Percentiles rank a stretch among this genome's conserved stretches.
These are phyloP conservation scores for Prorocentrum cordatum DNA, from an alignment of 169 alveolate genomes.

Conservation along the genomic window DNA sequence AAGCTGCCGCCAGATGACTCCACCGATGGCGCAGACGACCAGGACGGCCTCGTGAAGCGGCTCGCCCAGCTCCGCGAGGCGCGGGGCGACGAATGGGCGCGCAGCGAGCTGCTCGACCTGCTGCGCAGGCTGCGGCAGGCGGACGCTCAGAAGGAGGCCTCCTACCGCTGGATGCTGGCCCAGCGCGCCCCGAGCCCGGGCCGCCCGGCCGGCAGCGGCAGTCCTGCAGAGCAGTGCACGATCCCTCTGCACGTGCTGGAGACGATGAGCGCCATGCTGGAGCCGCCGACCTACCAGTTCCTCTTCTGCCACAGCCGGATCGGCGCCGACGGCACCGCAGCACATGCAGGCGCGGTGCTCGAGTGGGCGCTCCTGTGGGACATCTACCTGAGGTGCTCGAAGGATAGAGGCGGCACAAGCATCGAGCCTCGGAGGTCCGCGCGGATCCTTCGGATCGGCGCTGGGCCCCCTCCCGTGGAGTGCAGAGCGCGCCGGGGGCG, in stretches of 20 bases:
- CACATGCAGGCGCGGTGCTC: not conserved
- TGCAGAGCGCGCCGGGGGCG: too few species aligned
- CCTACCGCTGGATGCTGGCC: slow-evolving; percentile 52
- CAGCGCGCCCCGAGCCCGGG: not conserved
- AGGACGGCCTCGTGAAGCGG: not conserved
- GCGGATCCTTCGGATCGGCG: too few species aligned
- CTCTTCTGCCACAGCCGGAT: not conserved
- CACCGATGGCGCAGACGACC: not conserved
- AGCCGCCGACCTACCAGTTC: not conserved
- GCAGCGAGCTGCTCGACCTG: slow-evolving; percentile 19
- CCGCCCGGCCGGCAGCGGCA: not conserved
- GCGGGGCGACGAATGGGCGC: slow-evolving; percentile 19
- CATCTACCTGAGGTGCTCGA: slow-evolving; percentile 19
- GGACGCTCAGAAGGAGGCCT: slow-evolving; percentile 3
- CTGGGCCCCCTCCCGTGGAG: too few species aligned
- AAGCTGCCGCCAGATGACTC: not conserved
- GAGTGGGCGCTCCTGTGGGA: slow-evolving; percentile 53
- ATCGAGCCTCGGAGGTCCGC: too few species aligned
- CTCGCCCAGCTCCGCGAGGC: not conserved
- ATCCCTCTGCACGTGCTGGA: slow-evolving; percentile 1
- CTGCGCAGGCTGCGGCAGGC: slow-evolving; percentile 13
- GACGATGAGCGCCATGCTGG: slow-evolving; percentile 49
- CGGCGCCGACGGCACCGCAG: not conserved
- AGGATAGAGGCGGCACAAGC: too few species aligned
- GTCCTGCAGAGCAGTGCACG: not conserved